phyloP scores from a whole-genome alignment of 2,329 filamentous ascomycete genomes.

The Colletotrichum tofieldiae region DNA sequence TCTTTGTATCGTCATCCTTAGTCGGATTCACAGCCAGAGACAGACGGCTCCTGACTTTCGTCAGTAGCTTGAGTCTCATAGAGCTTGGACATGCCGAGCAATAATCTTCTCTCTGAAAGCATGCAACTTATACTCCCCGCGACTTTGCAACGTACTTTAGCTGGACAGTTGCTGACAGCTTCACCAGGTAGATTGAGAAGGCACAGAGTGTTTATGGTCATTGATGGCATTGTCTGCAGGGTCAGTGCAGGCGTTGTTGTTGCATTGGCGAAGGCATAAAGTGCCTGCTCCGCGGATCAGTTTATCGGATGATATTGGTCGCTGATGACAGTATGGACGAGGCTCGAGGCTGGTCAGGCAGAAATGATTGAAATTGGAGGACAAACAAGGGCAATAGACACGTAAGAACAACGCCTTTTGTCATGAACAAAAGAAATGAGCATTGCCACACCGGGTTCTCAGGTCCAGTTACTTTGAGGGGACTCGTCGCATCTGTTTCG shows the following conservation, averaged over 20 bases:
- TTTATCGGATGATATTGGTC: too few species aligned
- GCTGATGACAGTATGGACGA: not conserved
- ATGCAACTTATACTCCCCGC: constrained; percentile 7
- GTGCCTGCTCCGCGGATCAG: not conserved
- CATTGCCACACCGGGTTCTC: not conserved
- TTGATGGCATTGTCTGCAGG: not conserved
- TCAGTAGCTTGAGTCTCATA: constrained; percentile 47
- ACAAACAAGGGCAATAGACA: not conserved
- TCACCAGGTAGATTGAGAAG: not conserved
- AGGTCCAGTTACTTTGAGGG: not conserved
- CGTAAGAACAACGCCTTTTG: not conserved
- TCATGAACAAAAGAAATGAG: not conserved
- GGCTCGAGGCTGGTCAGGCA: not conserved
- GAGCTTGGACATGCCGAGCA: constrained; percentile 61
- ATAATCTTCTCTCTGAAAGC: constrained; percentile 71
- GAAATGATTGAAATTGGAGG: not conserved
- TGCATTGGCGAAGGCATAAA: not conserved
- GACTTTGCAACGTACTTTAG: not conserved
- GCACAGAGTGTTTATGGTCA: not conserved
- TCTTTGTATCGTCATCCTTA: constrained; percentile 97
- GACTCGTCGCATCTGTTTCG: not conserved
- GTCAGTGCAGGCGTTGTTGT: not conserved
- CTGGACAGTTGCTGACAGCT: constrained; percentile 12
- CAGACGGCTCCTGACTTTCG: constrained; percentile 32
- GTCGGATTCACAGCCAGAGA: constrained; percentile 71